Evolutionary conservation across 2,329 filamentous ascomycete genomes (phyloP).

Genomic region (Zalaria obscura): DNA sequence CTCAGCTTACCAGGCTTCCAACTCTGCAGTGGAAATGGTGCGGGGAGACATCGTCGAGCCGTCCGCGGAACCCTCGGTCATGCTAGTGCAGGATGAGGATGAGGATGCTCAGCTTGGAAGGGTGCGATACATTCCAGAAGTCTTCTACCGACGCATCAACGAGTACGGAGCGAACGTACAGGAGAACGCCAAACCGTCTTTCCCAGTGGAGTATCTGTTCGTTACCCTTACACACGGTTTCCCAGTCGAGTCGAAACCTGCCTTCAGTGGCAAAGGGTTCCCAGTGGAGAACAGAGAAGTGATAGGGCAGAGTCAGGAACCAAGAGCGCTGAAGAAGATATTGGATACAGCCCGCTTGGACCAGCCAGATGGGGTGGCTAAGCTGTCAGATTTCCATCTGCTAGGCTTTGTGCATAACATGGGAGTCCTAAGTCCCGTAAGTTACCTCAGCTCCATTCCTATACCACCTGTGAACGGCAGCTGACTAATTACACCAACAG

Average conservation of each 20-base stretch:
- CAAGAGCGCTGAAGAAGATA: slow-evolving; percentile 50
- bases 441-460: slow-evolving; percentile 1
- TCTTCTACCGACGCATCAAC: slow-evolving; percentile 91
- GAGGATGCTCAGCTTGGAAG: slow-evolving; percentile 60
- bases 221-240: slow-evolving; percentile 96
- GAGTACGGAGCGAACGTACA: slow-evolving; percentile 94
- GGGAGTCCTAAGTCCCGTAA: slow-evolving; percentile 72
- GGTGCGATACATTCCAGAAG: slow-evolving; percentile 86
- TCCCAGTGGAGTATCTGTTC: slow-evolving; percentile 91
- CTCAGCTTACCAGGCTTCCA: slow-evolving; percentile 86
- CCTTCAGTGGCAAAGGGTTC: slow-evolving; percentile 60
- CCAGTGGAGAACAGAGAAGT: slow-evolving; percentile 84
- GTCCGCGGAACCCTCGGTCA: slow-evolving; percentile 79
- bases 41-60: slow-evolving; percentile 88
- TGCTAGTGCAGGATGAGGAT: slow-evolving; percentile 88
- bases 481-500: slow-evolving; percentile 32
- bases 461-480: neutral
- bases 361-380: slow-evolving; percentile 48
- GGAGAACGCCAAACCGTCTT: slow-evolving; percentile 90
- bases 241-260: slow-evolving; percentile 62
- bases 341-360: slow-evolving; percentile 45
- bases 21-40: slow-evolving; percentile 94
- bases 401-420: slow-evolving; percentile 75
- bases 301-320: slow-evolving; percentile 75
- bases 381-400: slow-evolving; percentile 86